Percentiles rank a stretch among this genome's conserved stretches.
These are phyloP conservation scores for Lobosporangium transversale DNA, from an alignment of 192 early-diverging fungal genomes.

Conservation along the genomic window DNA sequence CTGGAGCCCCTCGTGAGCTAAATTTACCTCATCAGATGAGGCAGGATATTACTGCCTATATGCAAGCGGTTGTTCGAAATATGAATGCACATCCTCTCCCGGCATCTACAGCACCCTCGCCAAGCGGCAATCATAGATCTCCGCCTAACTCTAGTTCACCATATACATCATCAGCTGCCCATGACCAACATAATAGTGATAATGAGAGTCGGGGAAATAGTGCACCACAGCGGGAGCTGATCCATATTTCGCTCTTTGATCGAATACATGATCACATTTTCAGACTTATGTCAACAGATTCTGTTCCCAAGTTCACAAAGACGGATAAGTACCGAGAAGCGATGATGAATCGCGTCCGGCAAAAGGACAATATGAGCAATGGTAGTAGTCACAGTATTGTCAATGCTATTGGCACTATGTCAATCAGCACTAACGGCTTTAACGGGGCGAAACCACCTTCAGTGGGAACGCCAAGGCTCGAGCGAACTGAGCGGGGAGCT, in stretches of 20 bases:
- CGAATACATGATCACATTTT: slow-evolving; percentile 75
- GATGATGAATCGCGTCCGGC: slow-evolving; percentile 45
- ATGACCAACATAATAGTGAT: not conserved
- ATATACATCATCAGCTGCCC: slow-evolving; percentile 9
- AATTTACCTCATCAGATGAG: slow-evolving; percentile 64
- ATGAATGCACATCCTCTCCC: slow-evolving; percentile 20
- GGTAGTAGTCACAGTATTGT: not conserved
- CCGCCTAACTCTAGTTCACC: no score
- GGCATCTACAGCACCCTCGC: no score
- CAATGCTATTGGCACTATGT: not conserved
- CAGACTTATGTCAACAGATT: slow-evolving; percentile 77
- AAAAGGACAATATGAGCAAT: slow-evolving; percentile 3
- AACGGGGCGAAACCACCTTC: not conserved
- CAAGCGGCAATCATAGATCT: not conserved
- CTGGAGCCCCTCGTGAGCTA: slow-evolving; percentile 57
- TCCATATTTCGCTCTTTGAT: slow-evolving; percentile 63
- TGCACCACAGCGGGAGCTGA: slow-evolving; percentile 11
- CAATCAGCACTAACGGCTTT: not conserved
- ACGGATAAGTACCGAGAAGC: slow-evolving; percentile 62
- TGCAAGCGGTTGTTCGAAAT: slow-evolving; percentile 54
- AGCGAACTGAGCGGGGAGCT: no score
- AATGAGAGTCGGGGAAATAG: not conserved
- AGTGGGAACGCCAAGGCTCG: not conserved
- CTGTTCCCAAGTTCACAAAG: slow-evolving; percentile 77
- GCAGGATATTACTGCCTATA: slow-evolving; percentile 58